phyloP scores from a whole-genome alignment of 352 stramenopile species.

The Globisporangium paddicum region DNA sequence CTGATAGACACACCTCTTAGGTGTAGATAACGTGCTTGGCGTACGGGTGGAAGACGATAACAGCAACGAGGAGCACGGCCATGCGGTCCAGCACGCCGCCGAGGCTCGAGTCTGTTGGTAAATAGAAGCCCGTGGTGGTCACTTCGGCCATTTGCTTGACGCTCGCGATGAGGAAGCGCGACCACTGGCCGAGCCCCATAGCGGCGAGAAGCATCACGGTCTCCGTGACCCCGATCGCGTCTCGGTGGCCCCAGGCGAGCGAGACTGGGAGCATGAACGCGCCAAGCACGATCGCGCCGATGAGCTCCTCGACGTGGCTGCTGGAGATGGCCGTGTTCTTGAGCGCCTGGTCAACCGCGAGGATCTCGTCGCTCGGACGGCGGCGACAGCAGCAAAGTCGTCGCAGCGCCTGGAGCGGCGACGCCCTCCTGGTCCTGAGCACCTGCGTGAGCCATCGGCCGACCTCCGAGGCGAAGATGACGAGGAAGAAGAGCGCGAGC shows the following conservation, averaged over 20 bases:
- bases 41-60: conserved; percentile 49
- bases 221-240: conserved; percentile 26
- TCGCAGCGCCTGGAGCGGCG: conserved; percentile 8
- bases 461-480: conserved; percentile 40
- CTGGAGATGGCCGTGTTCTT: conserved; percentile 23
- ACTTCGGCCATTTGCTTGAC: conserved; percentile 42
- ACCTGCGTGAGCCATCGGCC: conserved; percentile 12
- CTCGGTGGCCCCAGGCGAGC: conserved; percentile 15
- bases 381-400: conserved; percentile 19
- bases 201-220: conserved; percentile 36
- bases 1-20: conserved; percentile 1
- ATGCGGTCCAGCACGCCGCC: conserved; percentile 42
- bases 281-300: conserved; percentile 26
- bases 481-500: conserved; percentile 41
- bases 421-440: not conserved
- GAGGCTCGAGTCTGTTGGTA: conserved; percentile 20
- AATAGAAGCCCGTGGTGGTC: conserved; percentile 39
- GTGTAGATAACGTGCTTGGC: conserved; percentile 26
- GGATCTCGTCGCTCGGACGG: conserved; percentile 18
- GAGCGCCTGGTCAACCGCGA: conserved; percentile 2
- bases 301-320: conserved; percentile 22
- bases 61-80: conserved; percentile 36
- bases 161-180: conserved; percentile 26
- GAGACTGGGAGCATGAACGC: conserved; percentile 30
- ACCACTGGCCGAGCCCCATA: conserved; percentile 35